Base-by-base conservation (phyloP, 805 yeast species). In the Ogataea chonburiensis region DNA sequence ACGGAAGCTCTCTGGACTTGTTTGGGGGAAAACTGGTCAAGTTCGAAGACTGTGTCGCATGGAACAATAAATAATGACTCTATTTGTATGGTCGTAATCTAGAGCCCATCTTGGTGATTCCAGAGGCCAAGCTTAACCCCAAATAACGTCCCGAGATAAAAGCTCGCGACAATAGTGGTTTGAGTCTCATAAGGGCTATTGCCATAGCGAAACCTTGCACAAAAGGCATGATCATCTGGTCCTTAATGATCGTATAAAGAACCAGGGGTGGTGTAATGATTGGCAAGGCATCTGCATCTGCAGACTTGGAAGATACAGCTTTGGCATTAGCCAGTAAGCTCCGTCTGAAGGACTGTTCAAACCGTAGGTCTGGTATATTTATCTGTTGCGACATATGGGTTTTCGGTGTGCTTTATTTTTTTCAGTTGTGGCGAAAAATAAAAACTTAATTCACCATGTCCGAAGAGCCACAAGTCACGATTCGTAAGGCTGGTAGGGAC, bases 1-100 rank as follows among this genome's bases (percentile, higher is more conserved):
- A 66, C 54, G 99, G 99, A 2, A 84, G 95, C 56, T 83, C 97
- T 0, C 64, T 93, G 36, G 98, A 93, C 58, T 86, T 93, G 8
- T 93, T 91, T 67, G 99, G 99, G 1, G 99, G 99, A 0, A 57
- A 62, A 5, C 59, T 84, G 36, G 96, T 93, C 22, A 77, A 68
- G 52, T 88, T 87, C 52, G 68, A 67, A 2, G 96, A 88, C 5
- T 77, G 87, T 38, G 79, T 85, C 22, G 52, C 53, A 21, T 89
- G 97, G 96, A 88, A 87, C 55, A 38, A 29, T 31, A 17, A n/a
- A 31, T 31, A 31, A 17, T 16, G 17, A 13, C 8, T 17, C 21
- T 17, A 36, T 32, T 28, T 40, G 26, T 31, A 31, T 15, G 45
- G 41, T 26, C 20, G 30, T 19, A 43, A 16, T 7, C 36, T 24